Conservation (phyloP, 306 rosid genomes). For the Sicyos baderoa region DNA sequence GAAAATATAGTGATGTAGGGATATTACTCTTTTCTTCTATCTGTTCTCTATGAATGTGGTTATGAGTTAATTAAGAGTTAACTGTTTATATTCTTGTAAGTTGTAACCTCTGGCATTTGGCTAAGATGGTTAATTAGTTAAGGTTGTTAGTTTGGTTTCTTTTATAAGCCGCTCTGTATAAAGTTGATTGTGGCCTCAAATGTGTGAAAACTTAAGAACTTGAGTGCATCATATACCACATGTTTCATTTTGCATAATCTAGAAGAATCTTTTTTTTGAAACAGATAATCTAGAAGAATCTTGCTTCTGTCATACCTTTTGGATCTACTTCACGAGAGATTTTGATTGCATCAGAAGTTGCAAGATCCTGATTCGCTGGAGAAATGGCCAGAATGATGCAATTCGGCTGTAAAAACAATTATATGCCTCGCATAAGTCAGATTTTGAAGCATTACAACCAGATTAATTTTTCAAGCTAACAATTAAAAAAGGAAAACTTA, state of each 20-base stretch:
- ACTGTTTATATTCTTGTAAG: no score
- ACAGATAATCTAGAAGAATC: constrained; percentile 7
- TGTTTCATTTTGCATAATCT: background rate
- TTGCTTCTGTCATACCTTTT: constrained; percentile 25
- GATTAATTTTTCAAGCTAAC: background rate
- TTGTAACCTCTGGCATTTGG: no score
- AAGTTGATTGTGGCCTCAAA: background rate
- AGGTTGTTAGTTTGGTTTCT: background rate
- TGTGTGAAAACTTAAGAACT: background rate
- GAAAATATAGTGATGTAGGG: no score
- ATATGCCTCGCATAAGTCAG: background rate
- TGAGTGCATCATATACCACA: background rate
- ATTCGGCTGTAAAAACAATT: constrained; percentile 34
- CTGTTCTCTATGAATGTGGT: no score
- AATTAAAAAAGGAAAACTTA: background rate
- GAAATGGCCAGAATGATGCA: constrained; percentile 44
- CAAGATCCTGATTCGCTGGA: constrained; percentile 40
- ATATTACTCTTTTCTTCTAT: no score
- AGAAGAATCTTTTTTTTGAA: background rate
- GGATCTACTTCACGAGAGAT: constrained; percentile 44
- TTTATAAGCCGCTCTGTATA: background rate
- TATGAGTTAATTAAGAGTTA: no score
- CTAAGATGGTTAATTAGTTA: background rate
- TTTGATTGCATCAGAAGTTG: constrained; percentile 40
- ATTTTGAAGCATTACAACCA: background rate